Conservation (phyloP, 257 asterid species). For the Agastache rugosa region DNA sequence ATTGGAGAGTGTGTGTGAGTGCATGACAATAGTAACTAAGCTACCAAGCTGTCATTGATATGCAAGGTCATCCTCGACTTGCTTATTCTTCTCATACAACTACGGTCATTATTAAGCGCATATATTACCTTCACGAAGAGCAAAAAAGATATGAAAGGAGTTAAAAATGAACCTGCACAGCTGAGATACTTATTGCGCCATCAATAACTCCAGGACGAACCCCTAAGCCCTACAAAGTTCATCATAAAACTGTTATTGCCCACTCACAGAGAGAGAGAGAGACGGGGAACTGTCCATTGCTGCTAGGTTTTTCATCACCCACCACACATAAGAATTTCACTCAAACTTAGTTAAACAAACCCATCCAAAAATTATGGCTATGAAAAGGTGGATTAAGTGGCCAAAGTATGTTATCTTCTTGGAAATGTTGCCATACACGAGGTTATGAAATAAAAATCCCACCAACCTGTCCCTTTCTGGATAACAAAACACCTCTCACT, state of each 20-base stretch:
- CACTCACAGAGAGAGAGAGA: not conserved
- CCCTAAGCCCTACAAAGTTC: constrained; percentile 72
- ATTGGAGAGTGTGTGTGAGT: not conserved
- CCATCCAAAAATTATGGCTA: constrained; percentile 3
- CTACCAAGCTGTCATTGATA: constrained; percentile 5
- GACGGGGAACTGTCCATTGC: not conserved
- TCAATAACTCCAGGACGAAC: constrained; percentile 89
- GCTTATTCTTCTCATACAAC: constrained; percentile 1
- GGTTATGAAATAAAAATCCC: constrained; percentile 8
- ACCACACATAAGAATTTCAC: not conserved
- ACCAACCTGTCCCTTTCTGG: not conserved
- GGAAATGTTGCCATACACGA: constrained; percentile 18
- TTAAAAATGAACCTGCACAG: constrained; percentile 79
- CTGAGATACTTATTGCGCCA: constrained; percentile 98
- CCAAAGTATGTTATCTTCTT: not conserved
- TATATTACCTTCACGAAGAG: constrained; percentile 3
- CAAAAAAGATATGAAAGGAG: constrained; percentile 19
- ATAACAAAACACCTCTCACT: not conserved
- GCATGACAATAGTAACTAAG: not conserved
- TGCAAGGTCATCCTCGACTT: not conserved
- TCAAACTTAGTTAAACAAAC: not conserved
- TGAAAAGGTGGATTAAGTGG: not conserved
- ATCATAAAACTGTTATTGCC: constrained; percentile 18
- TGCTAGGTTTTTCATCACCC: constrained; percentile 15
- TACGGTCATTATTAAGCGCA: not conserved